Base-by-base conservation (phyloP, 805 yeast species). In the Dipodascus albidus region DNA sequence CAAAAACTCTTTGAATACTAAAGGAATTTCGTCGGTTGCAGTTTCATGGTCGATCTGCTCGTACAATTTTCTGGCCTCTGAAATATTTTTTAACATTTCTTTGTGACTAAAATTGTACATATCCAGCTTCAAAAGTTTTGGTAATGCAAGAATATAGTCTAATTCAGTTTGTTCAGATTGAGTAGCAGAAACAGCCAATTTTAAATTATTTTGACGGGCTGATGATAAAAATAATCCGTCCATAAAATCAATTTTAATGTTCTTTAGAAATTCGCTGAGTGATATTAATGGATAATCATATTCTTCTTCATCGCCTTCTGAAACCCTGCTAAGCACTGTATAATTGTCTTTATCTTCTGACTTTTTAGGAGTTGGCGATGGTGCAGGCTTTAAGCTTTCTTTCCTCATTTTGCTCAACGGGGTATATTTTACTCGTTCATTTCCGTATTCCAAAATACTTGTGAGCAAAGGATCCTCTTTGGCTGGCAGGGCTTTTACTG, bases 61-160 rank as follows among this genome's bases (percentile, higher is more conserved):
- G 57, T 78, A 79, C 9, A 74, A 65, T 11, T 60, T 66, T 53
- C 73, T 70, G 0, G 83, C 82, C 48, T 78, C 78, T 9, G 64
- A 61, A 35, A 81, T 75, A 54, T 77, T 77, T 35, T 73, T 73
- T n/a, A 69, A 64, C 52, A 82, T 63, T 57, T 81, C 85, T 42
- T 73, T 71, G 57, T 79, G 74, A 53, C 82, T 76, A 56, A 79
- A 78, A 31, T 78, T 77, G 57, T 73, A 74, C 58, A 80, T 69
- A 49, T 78, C 79, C 23, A 76, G 63, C 14, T 72, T 59, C 6
- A 77, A 76, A 14, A 77, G 62, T 51, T 70, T 69, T 19, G 73
- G 69, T 20, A 67, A 64, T 0, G 77, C 77, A 21, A 58, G 59
- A 2, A 70, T 64, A 55, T 67, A 75, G 42, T 75, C 80, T 2